These are phyloP conservation scores for Groenewaldozyma sp. DNA, from an alignment of 1,139 yeast species.

Conservation along the genomic window DNA sequence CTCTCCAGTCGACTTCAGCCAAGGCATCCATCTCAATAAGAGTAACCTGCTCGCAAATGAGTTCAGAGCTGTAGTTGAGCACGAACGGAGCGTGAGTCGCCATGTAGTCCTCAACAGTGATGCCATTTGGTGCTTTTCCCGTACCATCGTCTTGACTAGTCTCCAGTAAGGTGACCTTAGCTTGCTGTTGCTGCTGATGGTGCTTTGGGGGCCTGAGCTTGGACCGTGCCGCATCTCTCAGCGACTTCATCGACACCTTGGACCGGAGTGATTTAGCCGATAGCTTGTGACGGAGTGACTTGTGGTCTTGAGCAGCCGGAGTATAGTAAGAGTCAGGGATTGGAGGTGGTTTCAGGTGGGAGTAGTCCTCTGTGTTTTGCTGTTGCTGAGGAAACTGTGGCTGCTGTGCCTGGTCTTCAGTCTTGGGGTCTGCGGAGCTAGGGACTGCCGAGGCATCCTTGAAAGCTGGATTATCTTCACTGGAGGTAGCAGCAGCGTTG, in stretches of 20 bases:
- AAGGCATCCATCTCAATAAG: slow-evolving; percentile 76
- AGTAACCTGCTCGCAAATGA: slow-evolving; percentile 73
- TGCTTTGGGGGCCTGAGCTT: neutral
- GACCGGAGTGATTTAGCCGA: neutral
- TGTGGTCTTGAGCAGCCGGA: neutral
- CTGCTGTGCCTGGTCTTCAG: too few relatives aligned
- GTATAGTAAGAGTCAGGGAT: slow-evolving; percentile 1
- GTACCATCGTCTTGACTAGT: too few relatives aligned
- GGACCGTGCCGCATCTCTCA: slow-evolving; percentile 1
- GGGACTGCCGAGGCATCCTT: neutral
- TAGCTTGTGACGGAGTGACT: neutral
- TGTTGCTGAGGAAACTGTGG: too few relatives aligned
- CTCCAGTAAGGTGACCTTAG: neutral
- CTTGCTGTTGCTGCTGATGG: neutral
- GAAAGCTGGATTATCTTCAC: neutral
- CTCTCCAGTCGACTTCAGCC: slow-evolving; percentile 87
- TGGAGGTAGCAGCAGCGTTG: neutral
- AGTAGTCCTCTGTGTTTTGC: neutral
- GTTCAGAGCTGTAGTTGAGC: slow-evolving; percentile 55
- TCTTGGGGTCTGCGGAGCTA: too few relatives aligned
- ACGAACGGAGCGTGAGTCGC: slow-evolving; percentile 67
- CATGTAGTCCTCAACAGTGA: neutral
- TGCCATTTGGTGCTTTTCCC: too few relatives aligned
- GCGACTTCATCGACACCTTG: slow-evolving; percentile 1
- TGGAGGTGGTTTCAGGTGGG: slow-evolving; percentile 1